These are phyloP conservation scores for Triglochin maritima DNA, from an alignment of 106 monocot genomes.

Conservation along the genomic window DNA sequence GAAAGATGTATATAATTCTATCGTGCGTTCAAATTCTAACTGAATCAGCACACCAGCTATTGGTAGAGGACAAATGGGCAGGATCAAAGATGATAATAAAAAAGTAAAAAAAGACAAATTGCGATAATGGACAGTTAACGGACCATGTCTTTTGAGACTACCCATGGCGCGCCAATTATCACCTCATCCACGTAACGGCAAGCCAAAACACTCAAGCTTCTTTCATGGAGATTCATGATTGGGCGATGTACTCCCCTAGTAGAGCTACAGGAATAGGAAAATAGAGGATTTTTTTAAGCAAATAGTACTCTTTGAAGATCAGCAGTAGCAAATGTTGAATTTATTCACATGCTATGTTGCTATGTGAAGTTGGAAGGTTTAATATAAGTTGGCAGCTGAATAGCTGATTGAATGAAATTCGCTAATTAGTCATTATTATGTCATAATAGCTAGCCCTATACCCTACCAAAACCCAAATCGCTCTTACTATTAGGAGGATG, in stretches of 20 bases:
- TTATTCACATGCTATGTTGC: neutral
- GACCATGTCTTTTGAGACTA: constrained; percentile 89
- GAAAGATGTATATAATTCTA: neutral
- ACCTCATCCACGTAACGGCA: constrained; percentile 98
- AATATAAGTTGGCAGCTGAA: neutral
- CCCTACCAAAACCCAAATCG: neutral
- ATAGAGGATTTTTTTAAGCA: neutral
- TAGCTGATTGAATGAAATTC: neutral
- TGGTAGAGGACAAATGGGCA: neutral
- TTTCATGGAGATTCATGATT: constrained; percentile 97
- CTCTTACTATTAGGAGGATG: no score
- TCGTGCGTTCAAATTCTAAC: neutral
- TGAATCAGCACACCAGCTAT: neutral
- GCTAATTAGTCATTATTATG: neutral
- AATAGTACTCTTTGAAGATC: neutral
- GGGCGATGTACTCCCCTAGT: constrained; percentile 81
- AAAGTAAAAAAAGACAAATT: neutral
- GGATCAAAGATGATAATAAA: neutral
- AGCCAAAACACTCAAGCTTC: constrained; percentile 96
- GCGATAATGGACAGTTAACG: constrained; percentile 7
- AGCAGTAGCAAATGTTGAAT: neutral
- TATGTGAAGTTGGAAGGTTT: neutral
- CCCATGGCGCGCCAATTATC: constrained; percentile 97
- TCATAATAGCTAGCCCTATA: neutral
- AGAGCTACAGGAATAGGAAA: constrained; percentile 28